These are phyloP conservation scores for Onygenales sp. DNA, from an alignment of 2,329 filamentous ascomycete genomes.

Conservation along the genomic window DNA sequence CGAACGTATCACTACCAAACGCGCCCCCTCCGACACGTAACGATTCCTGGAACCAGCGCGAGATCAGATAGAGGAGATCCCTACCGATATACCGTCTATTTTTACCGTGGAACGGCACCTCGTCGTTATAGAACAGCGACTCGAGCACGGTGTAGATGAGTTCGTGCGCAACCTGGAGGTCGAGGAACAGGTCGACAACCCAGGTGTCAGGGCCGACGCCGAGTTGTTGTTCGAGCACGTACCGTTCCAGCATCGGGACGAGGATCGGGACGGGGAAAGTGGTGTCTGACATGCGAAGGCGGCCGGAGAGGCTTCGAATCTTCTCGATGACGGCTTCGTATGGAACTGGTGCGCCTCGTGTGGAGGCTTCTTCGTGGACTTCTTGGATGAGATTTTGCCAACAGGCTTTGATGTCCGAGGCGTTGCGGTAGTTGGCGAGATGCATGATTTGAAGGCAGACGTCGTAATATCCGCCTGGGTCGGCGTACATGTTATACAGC, in stretches of 20 bases:
- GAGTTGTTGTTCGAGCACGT: slow-evolving; percentile 43
- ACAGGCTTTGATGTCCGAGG: slow-evolving; percentile 70
- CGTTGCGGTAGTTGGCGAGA: slow-evolving; percentile 80
- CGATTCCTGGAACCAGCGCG: slow-evolving; percentile 52
- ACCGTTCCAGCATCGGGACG: slow-evolving; percentile 47
- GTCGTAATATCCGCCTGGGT: slow-evolving; percentile 87
- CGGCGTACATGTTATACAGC: slow-evolving; percentile 89
- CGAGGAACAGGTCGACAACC: slow-evolving; percentile 57
- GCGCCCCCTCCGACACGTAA: slow-evolving; percentile 44
- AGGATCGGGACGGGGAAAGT: slow-evolving; percentile 47
- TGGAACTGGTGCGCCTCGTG: slow-evolving; percentile 31
- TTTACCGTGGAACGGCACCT: slow-evolving; percentile 52
- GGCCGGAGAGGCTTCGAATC: slow-evolving; percentile 47
- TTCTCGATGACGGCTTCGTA: slow-evolving; percentile 43
- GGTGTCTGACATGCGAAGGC: slow-evolving; percentile 46
- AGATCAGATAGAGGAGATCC: slow-evolving; percentile 53
- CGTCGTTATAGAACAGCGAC: slow-evolving; percentile 57
- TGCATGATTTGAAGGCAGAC: slow-evolving; percentile 89
- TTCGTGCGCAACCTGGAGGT: slow-evolving; percentile 53
- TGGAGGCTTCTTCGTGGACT: slow-evolving; percentile 50
- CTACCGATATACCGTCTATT: slow-evolving; percentile 49
- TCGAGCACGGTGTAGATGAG: slow-evolving; percentile 54
- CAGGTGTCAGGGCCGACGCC: slow-evolving; percentile 41
- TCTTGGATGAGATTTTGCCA: slow-evolving; percentile 76
- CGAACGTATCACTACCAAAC: slow-evolving; percentile 53